Evolutionary conservation across 1,284 basidiomycete genomes (phyloP), one percentile per base, ranked within the genome.

Genomic region (Sporisorium graminicola): DNA sequence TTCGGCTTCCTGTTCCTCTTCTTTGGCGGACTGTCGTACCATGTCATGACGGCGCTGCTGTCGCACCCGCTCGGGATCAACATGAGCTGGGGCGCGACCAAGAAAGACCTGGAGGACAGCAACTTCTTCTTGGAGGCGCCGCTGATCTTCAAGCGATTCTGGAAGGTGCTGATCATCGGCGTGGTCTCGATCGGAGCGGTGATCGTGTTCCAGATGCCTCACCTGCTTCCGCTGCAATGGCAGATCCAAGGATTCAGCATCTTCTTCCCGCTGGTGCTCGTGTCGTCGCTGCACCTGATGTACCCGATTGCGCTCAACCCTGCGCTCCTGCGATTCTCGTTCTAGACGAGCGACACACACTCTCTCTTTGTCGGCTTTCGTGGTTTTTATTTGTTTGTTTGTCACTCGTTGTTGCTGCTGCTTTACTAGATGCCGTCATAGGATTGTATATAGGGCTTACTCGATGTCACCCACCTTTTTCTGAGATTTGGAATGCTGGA

Each of bases 111-210:
- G 27, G 69, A 73, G 31, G 66, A 78, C 46, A 60, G 61, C 54
- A 94, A 94, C 86, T 94, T 94, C 88, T 94, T 93, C 90, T 89
- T 91, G 58, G 93, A 95, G 85, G 90, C 94, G 9, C 94, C 94
- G 0, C 90, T 89, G 68, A 94, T 94, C 83, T 87, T 78, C 43
- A 70, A 73, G 51, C 29, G 71, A 12, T 75, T 77, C 68, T 81
- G 78, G 72, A 60, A 61, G 40, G 87, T 90, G 10, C 57, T 94
- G 66, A 65, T 90, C 31, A 69, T 93, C 47, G 87, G 83, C 56
- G 90, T 92, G 87, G 84, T 89, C 58, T 83, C 92, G 31, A 82
- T 93, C 37, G 87, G 89, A 0, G 58, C 27, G 3, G 40, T 65
- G 24, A 49, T 65, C 37, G 22, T 71, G 18, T 47, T 60, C 22